Percentiles rank a stretch among this genome's conserved stretches.
Evolutionary conservation across 345 rosid genomes (phyloP).

Genomic region (Psidium guajava): DNA sequence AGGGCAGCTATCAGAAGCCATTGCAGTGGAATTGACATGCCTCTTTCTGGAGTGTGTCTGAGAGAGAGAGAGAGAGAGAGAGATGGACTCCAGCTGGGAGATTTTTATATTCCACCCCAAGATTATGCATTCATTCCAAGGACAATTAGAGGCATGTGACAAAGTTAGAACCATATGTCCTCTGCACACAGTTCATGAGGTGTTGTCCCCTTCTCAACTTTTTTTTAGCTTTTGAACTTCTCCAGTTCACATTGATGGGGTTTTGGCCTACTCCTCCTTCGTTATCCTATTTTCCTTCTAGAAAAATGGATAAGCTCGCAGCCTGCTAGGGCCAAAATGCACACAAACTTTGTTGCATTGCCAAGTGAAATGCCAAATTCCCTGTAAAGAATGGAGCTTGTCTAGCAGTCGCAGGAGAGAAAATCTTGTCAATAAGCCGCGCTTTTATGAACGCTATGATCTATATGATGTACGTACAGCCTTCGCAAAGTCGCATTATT

Average conservation of each 20-base stretch:
- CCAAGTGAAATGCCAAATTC: not conserved
- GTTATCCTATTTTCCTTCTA: not conserved
- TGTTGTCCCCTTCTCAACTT: not conserved
- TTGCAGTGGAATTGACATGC: constrained; percentile 25
- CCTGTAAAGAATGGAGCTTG: not conserved
- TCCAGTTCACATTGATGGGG: not conserved
- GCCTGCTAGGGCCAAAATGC: not conserved
- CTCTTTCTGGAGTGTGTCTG: not conserved
- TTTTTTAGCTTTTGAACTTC: not conserved
- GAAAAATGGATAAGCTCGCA: not conserved
- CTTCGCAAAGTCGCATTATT: not conserved
- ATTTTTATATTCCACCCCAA: not conserved
- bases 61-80: constrained; percentile 8
- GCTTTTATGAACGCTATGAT: not conserved
- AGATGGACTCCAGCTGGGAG: not conserved
- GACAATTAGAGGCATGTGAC: not conserved
- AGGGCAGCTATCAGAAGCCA: constrained; percentile 33
- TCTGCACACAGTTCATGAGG: not conserved
- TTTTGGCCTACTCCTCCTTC: not conserved
- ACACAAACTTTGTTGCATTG: not conserved
- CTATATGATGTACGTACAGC: not conserved
- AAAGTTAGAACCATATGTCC: not conserved
- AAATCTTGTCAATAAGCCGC: not conserved
- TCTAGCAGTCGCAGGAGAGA: not conserved
- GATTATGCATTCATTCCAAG: not conserved